Evolutionary conservation across 2,329 filamentous ascomycete species (phyloP).

Genomic region (Bipolaris bicolor): DNA sequence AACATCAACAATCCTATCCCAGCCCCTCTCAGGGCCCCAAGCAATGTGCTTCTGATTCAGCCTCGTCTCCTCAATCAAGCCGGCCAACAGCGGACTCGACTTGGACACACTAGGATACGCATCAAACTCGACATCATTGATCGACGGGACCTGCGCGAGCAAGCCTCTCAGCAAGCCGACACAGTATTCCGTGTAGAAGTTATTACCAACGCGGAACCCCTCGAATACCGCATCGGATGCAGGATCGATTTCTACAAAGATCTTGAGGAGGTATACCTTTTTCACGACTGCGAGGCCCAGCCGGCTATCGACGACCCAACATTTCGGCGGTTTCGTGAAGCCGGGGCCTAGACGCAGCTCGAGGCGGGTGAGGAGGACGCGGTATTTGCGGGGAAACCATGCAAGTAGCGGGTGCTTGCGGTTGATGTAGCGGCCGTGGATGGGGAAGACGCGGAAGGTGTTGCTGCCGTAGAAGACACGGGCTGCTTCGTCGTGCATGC

Average conservation of each 20-base stretch:
- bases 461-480: conserved; percentile 59
- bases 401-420: conserved; percentile 74
- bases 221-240: conserved; percentile 68
- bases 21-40: conserved; percentile 72
- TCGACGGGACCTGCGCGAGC: conserved; percentile 61
- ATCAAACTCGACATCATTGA: conserved; percentile 71
- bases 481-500: conserved; percentile 59
- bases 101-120: conserved; percentile 70
- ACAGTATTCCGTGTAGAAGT: conserved; percentile 74
- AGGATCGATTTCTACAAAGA: conserved; percentile 76
- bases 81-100: conserved; percentile 67
- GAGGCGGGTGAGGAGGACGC: conserved; percentile 65
- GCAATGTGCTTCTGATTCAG: conserved; percentile 60
- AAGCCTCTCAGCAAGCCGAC: conserved; percentile 63
- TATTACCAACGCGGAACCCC: conserved; percentile 68
- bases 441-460: conserved; percentile 60
- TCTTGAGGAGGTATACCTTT: conserved; percentile 64
- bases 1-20: conserved; percentile 55
- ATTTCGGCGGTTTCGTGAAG: conserved; percentile 71
- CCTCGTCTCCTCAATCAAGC: conserved; percentile 61
- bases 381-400: conserved; percentile 66
- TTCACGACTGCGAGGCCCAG: conserved; percentile 69
- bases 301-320: conserved; percentile 71
- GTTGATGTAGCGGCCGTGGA: conserved; percentile 68
- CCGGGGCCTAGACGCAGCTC: conserved; percentile 76